Conservation (phyloP, 306 rosid species). For the Ochetophila trinervis region DNA sequence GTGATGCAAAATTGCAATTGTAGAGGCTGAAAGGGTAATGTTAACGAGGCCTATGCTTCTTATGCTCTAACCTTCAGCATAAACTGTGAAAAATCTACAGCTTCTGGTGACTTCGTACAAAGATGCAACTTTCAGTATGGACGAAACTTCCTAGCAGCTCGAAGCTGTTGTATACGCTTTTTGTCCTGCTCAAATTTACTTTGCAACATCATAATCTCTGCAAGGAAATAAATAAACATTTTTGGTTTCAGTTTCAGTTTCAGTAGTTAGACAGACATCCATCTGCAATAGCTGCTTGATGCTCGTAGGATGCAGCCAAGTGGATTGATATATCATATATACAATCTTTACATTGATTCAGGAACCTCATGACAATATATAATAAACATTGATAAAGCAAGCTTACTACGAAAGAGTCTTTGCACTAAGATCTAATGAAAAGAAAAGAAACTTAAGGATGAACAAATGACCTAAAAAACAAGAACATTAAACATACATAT, state of each 20-base stretch:
- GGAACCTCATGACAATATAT: too few species aligned
- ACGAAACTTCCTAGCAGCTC: constrained; percentile 86
- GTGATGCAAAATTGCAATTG: too few species aligned
- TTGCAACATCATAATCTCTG: constrained; percentile 83
- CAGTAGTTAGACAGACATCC: background rate
- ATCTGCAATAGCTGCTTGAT: background rate
- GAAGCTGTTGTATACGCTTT: constrained; percentile 69
- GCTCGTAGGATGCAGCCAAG: background rate
- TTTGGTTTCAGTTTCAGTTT: constrained; percentile 22
- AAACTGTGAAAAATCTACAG: background rate
- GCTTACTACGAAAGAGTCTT: background rate
- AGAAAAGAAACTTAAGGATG: background rate
- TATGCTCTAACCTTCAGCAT: too few species aligned
- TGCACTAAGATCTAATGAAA: background rate
- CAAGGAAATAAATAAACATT: constrained; percentile 24
- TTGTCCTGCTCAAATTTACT: constrained; percentile 82
- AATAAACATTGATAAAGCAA: too few species aligned
- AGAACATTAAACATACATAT: background rate
- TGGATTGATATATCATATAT: too few species aligned
- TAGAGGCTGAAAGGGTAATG: too few species aligned
- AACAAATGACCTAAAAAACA: background rate
- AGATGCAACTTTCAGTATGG: constrained; percentile 51
- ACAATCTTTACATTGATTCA: too few species aligned
- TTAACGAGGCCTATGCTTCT: too few species aligned
- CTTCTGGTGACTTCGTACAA: background rate